Evolutionary conservation across 176 grass and related monocot species (phyloP).

Genomic region (Elaeis guineensis): DNA sequence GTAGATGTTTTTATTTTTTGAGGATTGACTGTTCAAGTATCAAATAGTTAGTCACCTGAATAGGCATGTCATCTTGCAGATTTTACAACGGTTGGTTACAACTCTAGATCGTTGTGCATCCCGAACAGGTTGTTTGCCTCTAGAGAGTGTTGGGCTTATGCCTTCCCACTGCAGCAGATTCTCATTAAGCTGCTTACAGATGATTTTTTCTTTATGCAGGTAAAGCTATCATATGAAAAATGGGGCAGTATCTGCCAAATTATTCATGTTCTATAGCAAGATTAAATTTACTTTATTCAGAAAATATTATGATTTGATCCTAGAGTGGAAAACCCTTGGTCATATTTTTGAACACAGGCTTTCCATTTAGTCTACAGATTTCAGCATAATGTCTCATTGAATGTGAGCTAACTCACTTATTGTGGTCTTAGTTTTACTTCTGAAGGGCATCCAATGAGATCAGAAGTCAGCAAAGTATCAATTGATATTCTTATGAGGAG

Average conservation of each 20-base stretch:
- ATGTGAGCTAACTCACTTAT: not conserved
- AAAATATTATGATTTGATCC: no score
- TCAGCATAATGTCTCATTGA: no score
- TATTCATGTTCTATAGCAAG: no score
- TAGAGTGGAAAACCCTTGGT: no score
- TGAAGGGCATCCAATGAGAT: constrained; percentile 31
- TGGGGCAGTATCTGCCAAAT: no score
- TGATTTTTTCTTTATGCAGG: constrained; percentile 97
- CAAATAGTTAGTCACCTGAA: no score
- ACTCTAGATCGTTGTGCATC: constrained; percentile 93
- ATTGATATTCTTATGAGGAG: constrained; percentile 79
- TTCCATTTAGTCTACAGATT: no score
- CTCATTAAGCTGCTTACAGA: constrained; percentile 87
- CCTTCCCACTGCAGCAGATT: constrained; percentile 90
- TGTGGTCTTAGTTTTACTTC: constrained; percentile 48
- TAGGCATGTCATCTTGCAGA: constrained; percentile 30
- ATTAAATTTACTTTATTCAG: no score
- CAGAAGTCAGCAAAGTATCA: constrained; percentile 64
- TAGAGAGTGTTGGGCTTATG: constrained; percentile 84
- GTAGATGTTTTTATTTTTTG: no score
- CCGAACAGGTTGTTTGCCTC: constrained; percentile 83
- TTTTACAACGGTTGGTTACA: constrained; percentile 85
- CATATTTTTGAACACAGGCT: no score
- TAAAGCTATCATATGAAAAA: constrained; percentile 6
- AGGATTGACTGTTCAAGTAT: no score